Evolutionary conservation across 1,139 yeast species (phyloP).

Genomic region (Suhomyces wounanorum): DNA sequence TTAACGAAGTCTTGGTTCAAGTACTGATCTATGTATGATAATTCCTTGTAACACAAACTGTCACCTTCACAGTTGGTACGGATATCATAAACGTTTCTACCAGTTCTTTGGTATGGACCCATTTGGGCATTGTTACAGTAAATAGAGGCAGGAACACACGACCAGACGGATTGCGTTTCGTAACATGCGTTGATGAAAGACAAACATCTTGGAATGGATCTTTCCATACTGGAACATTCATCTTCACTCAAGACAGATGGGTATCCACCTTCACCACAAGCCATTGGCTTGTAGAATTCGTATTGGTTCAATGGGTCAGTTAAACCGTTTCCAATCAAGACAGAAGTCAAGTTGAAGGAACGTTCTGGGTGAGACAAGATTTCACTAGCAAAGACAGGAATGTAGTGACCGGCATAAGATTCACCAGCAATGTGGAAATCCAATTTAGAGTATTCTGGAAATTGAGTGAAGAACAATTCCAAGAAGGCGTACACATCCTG

Average conservation of each 20-base stretch:
- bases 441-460: conserved; percentile 74
- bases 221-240: conserved; percentile 76
- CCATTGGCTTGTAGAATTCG: conserved; percentile 93
- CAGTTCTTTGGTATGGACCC: conserved; percentile 88
- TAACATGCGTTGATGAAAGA: conserved; percentile 81
- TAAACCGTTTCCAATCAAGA: conserved; percentile 93
- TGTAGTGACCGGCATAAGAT: conserved; percentile 98
- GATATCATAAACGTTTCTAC: conserved; percentile 91
- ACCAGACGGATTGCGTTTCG: conserved; percentile 72
- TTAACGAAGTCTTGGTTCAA: conserved; percentile 70
- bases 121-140: conserved; percentile 88
- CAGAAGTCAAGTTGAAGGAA: conserved; percentile 80
- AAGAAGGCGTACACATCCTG: conserved; percentile 91
- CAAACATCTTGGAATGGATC: conserved; percentile 77
- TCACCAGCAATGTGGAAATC: conserved; percentile 97
- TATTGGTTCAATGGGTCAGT: conserved; percentile 92
- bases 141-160: conserved; percentile 91
- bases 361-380: conserved; percentile 77
- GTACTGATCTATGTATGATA: conserved; percentile 66
- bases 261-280: conserved; percentile 92
- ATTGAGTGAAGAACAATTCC: conserved; percentile 85
- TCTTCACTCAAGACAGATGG: conserved; percentile 77
- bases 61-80: conserved; percentile 79
- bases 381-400: conserved; percentile 90
- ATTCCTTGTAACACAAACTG: conserved; percentile 71